Evolutionary conservation across 1,139 yeast genomes (phyloP).

Genomic region (Hansenula sp.): DNA sequence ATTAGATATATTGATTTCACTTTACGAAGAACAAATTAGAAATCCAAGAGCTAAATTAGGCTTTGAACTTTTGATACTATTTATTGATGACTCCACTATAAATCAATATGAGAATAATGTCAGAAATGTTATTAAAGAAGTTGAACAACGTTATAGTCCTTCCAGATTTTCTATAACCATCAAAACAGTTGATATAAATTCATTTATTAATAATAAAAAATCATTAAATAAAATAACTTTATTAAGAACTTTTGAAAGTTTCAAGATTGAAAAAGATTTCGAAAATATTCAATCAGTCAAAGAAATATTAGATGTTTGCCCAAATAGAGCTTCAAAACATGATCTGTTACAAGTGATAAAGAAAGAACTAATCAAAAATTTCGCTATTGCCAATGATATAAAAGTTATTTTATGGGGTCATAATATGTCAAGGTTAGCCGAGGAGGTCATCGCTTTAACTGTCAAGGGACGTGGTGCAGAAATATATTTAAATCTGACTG

Average conservation of each 20-base stretch:
- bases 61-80: conserved; percentile 53
- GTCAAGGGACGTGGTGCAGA: conserved; percentile 88
- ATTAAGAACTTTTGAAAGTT: conserved; percentile 9
- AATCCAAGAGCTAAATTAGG: conserved; percentile 68
- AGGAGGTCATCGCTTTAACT: conserved; percentile 69
- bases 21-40: conserved; percentile 55
- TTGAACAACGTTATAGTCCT: conserved; percentile 25
- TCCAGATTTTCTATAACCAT: conserved; percentile 19
- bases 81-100: conserved; percentile 40
- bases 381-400: conserved; percentile 44
- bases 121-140: conserved; percentile 13
- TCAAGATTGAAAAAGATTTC: conserved; percentile 8
- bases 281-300: conserved; percentile 7
- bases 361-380: conserved; percentile 42
- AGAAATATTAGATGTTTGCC: conserved; percentile 26
- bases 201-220: conserved; percentile 7
- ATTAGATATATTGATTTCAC: conserved; percentile 59
- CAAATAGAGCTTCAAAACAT: conserved; percentile 57
- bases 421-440: conserved; percentile 82
- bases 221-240: conserved; percentile 7
- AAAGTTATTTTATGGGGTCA: conserved; percentile 67
- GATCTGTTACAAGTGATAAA: conserved; percentile 54
- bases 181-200: conserved; percentile 13
- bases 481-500: conserved; percentile 51
- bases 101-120: conserved; percentile 12